A percentile compares a stretch with the other conserved stretches of the same genome.
These are phyloP conservation scores for Quercus berberidifolia DNA, from an alignment of 306 rosid species.

Conservation along the genomic window DNA sequence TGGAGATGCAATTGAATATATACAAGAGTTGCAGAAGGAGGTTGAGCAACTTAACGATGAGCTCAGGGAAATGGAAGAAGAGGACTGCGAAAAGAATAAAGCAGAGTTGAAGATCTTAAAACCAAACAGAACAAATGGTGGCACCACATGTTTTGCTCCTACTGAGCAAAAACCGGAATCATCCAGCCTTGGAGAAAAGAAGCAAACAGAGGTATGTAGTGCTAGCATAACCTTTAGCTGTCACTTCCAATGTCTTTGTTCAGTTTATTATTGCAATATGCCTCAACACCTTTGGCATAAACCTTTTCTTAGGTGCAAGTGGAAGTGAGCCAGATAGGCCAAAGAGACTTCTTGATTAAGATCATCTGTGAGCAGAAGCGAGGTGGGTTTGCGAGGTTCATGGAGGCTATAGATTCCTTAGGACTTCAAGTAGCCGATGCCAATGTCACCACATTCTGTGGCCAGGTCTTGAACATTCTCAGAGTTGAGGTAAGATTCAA, in stretches of 20 bases:
- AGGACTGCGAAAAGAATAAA: slow-evolving; percentile 28
- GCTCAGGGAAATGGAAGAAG: slow-evolving; percentile 46
- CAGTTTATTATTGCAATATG: not conserved
- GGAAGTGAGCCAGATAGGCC: slow-evolving; percentile 58
- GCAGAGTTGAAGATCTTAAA: slow-evolving; percentile 12
- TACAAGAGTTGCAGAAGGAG: slow-evolving; percentile 54
- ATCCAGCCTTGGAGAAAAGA: slow-evolving; percentile 20
- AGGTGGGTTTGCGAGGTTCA: slow-evolving; percentile 58
- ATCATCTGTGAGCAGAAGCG: slow-evolving; percentile 37
- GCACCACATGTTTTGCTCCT: slow-evolving; percentile 10
- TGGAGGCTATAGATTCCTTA: slow-evolving; percentile 59
- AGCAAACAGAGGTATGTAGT: slow-evolving; percentile 36
- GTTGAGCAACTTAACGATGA: slow-evolving; percentile 44
- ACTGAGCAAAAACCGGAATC: slow-evolving; percentile 24
- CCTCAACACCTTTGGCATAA: not conserved
- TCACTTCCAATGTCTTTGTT: not conserved
- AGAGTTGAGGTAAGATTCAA: slow-evolving; percentile 60
- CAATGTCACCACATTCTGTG: slow-evolving; percentile 52
- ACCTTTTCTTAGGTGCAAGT: slow-evolving; percentile 41
- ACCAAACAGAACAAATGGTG: slow-evolving; percentile 21
- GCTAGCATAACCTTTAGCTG: not conserved
- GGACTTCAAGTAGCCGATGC: slow-evolving; percentile 60
- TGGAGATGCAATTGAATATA: slow-evolving; percentile 64
- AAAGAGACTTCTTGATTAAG: slow-evolving; percentile 48
- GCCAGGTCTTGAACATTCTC: slow-evolving; percentile 42